These are phyloP conservation scores for Podospora pseudoanserina DNA, from an alignment of 495 filamentous ascomycete species.

Conservation along the genomic window DNA sequence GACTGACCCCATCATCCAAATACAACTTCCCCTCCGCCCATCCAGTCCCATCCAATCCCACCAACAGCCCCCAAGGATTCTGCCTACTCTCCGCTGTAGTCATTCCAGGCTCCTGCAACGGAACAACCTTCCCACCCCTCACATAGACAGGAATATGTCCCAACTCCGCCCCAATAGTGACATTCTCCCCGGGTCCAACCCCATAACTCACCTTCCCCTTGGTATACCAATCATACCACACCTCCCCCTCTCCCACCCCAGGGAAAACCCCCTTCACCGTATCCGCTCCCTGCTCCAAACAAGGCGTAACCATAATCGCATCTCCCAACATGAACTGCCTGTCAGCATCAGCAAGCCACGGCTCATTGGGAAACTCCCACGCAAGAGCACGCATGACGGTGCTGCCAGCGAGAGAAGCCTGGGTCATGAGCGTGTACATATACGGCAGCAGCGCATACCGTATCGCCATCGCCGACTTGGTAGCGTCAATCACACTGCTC, in stretches of 20 bases:
- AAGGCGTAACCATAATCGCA: conserved; percentile 68
- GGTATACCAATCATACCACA: conserved; percentile 87
- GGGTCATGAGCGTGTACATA: conserved; percentile 75
- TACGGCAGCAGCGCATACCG: conserved; percentile 74
- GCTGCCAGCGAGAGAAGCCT: conserved; percentile 62
- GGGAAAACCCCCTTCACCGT: conserved; percentile 77
- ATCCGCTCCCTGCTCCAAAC: conserved; percentile 61
- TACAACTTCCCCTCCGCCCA: conserved; percentile 66
- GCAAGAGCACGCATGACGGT: conserved; percentile 78
- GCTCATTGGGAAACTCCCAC: conserved; percentile 82
- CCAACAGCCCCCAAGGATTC: conserved; percentile 68
- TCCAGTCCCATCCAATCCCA: conserved; percentile 55
- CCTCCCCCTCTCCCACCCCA: conserved; percentile 52
- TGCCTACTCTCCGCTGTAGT: conserved; percentile 62
- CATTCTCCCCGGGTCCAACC: conserved; percentile 56
- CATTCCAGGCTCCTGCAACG: conserved; percentile 66
- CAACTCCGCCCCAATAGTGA: conserved; percentile 69
- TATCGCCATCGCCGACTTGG: conserved; percentile 66
- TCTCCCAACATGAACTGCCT: conserved; percentile 76
- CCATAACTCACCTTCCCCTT: conserved; percentile 46
- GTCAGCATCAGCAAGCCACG: conserved; percentile 61
- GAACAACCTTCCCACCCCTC: conserved; percentile 65
- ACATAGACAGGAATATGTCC: conserved; percentile 77
- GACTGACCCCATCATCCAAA: conserved; percentile 77
- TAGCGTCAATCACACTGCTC: conserved; percentile 63